Evolutionary conservation across 2,329 filamentous ascomycete species (phyloP), one percentile per base, ranked within the genome.

Genomic region (Arthrobotrys megalospora): DNA sequence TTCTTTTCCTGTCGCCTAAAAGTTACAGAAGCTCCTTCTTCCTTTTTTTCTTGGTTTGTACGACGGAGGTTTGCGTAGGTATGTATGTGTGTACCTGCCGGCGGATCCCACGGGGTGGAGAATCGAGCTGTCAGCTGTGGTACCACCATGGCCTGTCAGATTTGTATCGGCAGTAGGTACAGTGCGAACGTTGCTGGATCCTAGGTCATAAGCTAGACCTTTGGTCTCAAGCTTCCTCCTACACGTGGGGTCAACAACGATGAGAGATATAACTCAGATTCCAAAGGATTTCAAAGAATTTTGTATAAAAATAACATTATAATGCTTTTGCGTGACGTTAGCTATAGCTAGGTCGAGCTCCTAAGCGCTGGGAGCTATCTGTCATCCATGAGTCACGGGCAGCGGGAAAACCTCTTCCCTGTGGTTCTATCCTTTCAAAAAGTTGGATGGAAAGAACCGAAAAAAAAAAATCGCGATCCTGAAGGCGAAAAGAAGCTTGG

Each of bases 111-210:
- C n/a, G 55, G 55, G 53, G 43, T 36, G 55, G 16, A 28, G 11
- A 19, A 24, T 32, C 11, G 36, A 43, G 55, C 55, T 60, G 55
- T 41, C 55, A 60, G 55, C 55, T 60, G 36, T 60, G 55, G 55
- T 60, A 60, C 55, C 55, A 60, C 36, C 19, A 19, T 60, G 55
- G 55, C 36, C 55, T 43, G 55, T 60, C 55, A 60, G 55, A 36
- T 60, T 43, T 60, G 24, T 43, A 41, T 60, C 36, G 55, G 55
- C 55, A 41, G 55, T 43, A 43, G 19, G 55, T 60, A 41, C 36
- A 43, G 52, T 36, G 55, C 55, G 36, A 60, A 60, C n/a, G n/a
- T n/a, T 43, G 24, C 47, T 50, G 14, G 28, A 48, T 48, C 19
- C 16, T 38, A 3, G 11, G 36, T 28, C 32, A 19, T 55, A 60